These are phyloP conservation scores for Suhomyces sp. DNA, from an alignment of 805 yeast genomes.

Conservation along the genomic window DNA sequence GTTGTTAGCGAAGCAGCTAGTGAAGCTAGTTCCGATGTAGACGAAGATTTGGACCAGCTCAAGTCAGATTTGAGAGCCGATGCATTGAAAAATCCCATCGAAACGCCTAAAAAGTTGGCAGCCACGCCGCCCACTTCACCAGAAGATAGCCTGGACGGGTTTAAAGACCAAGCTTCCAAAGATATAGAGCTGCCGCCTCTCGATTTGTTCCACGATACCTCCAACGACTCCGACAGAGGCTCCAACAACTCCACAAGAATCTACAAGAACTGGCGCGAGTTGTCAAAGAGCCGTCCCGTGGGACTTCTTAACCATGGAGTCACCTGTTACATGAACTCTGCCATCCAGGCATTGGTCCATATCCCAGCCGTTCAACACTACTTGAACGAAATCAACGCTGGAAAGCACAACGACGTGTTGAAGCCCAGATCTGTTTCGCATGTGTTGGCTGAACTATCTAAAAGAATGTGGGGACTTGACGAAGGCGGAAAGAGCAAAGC, in stretches of 20 bases:
- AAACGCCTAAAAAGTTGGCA: constrained; percentile 3
- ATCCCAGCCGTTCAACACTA: constrained; percentile 90
- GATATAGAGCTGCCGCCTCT: neutral
- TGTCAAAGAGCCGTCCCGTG: constrained; percentile 51
- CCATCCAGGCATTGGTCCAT: constrained; percentile 86
- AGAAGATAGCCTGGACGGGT: constrained; percentile 5
- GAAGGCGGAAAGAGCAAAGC: constrained; percentile 23
- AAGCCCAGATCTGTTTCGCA: constrained; percentile 59
- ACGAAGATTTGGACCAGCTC: constrained; percentile 10
- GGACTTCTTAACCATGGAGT: constrained; percentile 92
- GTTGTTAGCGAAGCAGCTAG: constrained; percentile 13
- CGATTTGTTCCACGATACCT: constrained; percentile 53
- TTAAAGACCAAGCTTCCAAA: neutral
- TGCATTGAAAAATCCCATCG: constrained; percentile 3
- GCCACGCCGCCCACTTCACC: constrained; percentile 8
- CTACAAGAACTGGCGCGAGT: constrained; percentile 67
- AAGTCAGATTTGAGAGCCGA: constrained; percentile 17
- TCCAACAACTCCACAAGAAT: constrained; percentile 58
- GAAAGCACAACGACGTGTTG: constrained; percentile 47
- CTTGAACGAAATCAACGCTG: constrained; percentile 59
- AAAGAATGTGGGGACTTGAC: constrained; percentile 65
- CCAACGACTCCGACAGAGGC: constrained; percentile 58
- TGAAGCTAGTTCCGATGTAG: constrained; percentile 25
- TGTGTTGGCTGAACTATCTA: constrained; percentile 64
- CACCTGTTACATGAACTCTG: constrained; percentile 95